Evolutionary conservation across 225 moss, liverwort and hornwort genomes (phyloP).

Genomic region (Neckera pumila): DNA sequence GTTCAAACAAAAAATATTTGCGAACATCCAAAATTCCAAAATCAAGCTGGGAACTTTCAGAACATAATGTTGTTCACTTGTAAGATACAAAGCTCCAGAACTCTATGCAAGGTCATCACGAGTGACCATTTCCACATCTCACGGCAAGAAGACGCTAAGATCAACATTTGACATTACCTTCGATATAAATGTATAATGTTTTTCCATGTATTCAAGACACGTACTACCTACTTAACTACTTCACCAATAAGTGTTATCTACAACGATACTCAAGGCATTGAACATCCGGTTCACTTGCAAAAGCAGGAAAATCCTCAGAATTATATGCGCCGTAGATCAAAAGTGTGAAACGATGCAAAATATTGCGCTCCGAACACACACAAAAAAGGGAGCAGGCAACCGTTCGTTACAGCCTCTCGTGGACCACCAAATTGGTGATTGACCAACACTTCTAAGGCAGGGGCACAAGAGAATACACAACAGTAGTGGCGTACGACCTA

Average conservation of each 20-base stretch:
- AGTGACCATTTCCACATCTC: slow-evolving; percentile 3
- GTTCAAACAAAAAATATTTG: neutral
- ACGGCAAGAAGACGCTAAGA: neutral
- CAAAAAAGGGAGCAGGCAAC: slow-evolving; percentile 26
- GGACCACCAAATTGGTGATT: slow-evolving; percentile 56
- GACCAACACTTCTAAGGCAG: slow-evolving; percentile 68
- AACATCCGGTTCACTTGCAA: slow-evolving; percentile 25
- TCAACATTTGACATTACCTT: slow-evolving; percentile 2
- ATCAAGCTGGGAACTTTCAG: neutral
- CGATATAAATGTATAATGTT: neutral
- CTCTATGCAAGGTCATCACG: slow-evolving; percentile 1
- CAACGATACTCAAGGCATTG: slow-evolving; percentile 4
- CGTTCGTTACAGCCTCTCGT: slow-evolving; percentile 60
- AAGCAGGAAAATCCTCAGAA: slow-evolving; percentile 4
- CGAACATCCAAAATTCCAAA: neutral
- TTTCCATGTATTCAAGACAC: neutral
- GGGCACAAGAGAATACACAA: slow-evolving; percentile 81
- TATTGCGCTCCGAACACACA: slow-evolving; percentile 2
- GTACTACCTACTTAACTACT: neutral
- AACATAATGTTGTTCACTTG: neutral
- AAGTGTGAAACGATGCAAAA: slow-evolving; percentile 17
- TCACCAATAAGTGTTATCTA: slow-evolving; percentile 17
- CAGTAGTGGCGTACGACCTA: slow-evolving; percentile 67
- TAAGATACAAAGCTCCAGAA: neutral
- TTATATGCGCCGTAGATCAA: neutral